Evolutionary conservation across 208 protist species (phyloP).

Genomic region (Wallacemonas collosoma): DNA sequence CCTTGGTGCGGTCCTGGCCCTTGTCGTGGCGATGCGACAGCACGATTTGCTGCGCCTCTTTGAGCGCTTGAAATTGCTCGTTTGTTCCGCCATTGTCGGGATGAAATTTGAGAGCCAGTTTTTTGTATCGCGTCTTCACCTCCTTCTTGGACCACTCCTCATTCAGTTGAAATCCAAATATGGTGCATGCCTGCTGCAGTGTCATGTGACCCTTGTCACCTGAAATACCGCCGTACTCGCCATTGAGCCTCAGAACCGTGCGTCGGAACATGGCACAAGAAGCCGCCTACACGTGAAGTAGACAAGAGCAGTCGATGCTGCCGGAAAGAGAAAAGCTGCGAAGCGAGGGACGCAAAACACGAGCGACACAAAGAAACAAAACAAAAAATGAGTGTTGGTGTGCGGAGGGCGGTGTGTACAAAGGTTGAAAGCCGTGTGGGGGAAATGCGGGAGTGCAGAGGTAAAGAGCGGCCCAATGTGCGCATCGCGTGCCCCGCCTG

Average conservation of each 20-base stretch:
- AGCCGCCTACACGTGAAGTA: not conserved
- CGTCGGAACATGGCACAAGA: conserved; percentile 28
- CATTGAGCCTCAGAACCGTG: conserved; percentile 24
- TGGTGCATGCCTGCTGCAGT: conserved; percentile 82
- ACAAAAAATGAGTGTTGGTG: too few species aligned
- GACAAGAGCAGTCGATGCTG: too few species aligned
- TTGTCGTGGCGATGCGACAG: conserved; percentile 81
- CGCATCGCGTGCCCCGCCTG: too few species aligned
- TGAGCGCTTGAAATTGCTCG: conserved; percentile 83
- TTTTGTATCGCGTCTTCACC: conserved; percentile 81
- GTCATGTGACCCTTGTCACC: conserved; percentile 88
- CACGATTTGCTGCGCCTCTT: conserved; percentile 85
- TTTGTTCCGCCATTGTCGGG: conserved; percentile 82
- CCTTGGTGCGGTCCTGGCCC: conserved; percentile 29
- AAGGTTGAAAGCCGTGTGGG: too few species aligned
- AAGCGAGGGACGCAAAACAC: too few species aligned
- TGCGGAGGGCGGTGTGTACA: too few species aligned
- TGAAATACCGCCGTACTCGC: conserved; percentile 56
- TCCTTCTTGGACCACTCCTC: conserved; percentile 71
- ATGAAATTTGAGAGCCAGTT: conserved; percentile 75
- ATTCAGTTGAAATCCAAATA: conserved; percentile 88
- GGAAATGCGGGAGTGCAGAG: too few species aligned
- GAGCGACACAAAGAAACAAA: too few species aligned
- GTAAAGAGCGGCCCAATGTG: too few species aligned
- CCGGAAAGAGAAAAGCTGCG: conserved; percentile 3